These are phyloP conservation scores for Akanthomyces dipterigenus DNA, from an alignment of 2,329 filamentous ascomycete species.

Conservation along the genomic window DNA sequence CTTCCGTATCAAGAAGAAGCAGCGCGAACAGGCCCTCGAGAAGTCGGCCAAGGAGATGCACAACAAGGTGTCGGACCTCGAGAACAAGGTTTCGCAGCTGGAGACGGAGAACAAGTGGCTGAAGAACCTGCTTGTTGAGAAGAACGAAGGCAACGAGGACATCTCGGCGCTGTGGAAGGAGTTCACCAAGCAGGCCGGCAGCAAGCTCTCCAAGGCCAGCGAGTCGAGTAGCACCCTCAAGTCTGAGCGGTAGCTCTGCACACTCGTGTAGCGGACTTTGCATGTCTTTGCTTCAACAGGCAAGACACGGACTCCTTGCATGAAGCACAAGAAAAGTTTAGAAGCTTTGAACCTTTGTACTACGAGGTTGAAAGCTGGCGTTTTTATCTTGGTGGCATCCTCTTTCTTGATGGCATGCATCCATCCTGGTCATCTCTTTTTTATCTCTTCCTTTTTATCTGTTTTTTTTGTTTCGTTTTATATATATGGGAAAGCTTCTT, in stretches of 20 bases:
- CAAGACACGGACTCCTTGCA: neutral
- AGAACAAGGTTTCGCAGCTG: constrained; percentile 68
- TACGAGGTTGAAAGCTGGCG: constrained; percentile 1
- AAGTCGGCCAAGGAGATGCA: constrained; percentile 75
- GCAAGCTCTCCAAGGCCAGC: constrained; percentile 25
- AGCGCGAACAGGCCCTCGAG: constrained; percentile 80
- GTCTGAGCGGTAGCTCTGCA: constrained; percentile 17
- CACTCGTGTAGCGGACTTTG: neutral
- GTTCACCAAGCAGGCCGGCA: constrained; percentile 33
- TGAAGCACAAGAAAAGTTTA: neutral
- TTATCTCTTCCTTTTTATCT: neutral
- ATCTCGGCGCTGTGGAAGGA: constrained; percentile 46
- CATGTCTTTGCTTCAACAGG: neutral
- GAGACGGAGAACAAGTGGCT: constrained; percentile 80
- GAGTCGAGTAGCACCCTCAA: constrained; percentile 18
- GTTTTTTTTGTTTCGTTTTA: neutral
- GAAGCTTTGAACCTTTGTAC: neutral
- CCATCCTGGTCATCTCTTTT: neutral
- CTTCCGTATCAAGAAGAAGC: constrained; percentile 94
- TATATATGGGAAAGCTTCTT: neutral
- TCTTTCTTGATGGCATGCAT: neutral
- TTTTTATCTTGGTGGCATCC: neutral
- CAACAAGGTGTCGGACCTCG: constrained; percentile 68
- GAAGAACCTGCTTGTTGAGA: constrained; percentile 73
- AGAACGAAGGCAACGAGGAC: constrained; percentile 59